Evolutionary conservation across 2,329 filamentous ascomycete species (phyloP).

Genomic region (Calonectria hongkongensis): DNA sequence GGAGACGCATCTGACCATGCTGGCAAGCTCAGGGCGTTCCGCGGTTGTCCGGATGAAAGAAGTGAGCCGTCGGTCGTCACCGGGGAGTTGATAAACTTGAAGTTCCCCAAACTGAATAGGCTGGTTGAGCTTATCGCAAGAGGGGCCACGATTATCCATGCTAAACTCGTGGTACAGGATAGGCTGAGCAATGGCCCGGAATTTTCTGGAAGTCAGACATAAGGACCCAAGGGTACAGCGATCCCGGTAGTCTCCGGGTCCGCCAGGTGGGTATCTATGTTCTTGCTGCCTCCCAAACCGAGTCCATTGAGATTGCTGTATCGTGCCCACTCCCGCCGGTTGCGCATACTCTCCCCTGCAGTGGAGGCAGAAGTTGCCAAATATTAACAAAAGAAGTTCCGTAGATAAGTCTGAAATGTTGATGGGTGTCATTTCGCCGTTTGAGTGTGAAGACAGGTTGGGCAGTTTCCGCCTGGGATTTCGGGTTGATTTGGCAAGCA

Average conservation of each 20-base stretch:
- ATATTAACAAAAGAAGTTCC: constrained; percentile 41
- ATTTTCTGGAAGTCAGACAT: constrained; percentile 39
- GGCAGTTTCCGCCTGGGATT: background rate
- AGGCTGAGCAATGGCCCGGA: constrained; percentile 36
- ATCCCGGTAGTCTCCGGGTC: constrained; percentile 23
- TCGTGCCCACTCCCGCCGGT: constrained; percentile 1
- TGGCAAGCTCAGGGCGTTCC: constrained; percentile 34
- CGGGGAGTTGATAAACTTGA: constrained; percentile 5
- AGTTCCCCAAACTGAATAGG: constrained; percentile 14
- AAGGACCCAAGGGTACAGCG: constrained; percentile 31
- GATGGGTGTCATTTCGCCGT: background rate
- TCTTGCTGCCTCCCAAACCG: background rate
- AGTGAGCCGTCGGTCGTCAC: constrained; percentile 20
- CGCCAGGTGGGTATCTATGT: constrained; percentile 13
- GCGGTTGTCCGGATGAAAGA: constrained; percentile 37
- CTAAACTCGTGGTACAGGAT: constrained; percentile 45
- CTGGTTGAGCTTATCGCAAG: constrained; percentile 20
- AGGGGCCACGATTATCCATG: constrained; percentile 21
- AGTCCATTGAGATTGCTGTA: constrained; percentile 1
- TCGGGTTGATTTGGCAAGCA: constrained; percentile 19
- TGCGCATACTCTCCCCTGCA: constrained; percentile 34
- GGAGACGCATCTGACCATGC: constrained; percentile 28
- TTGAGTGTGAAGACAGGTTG: constrained; percentile 1
- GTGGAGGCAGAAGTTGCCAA: constrained; percentile 44
- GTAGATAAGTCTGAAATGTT: constrained; percentile 28